Evolutionary conservation across 2,329 filamentous ascomycete species (phyloP).

Genomic region (Diaporthe eres): DNA sequence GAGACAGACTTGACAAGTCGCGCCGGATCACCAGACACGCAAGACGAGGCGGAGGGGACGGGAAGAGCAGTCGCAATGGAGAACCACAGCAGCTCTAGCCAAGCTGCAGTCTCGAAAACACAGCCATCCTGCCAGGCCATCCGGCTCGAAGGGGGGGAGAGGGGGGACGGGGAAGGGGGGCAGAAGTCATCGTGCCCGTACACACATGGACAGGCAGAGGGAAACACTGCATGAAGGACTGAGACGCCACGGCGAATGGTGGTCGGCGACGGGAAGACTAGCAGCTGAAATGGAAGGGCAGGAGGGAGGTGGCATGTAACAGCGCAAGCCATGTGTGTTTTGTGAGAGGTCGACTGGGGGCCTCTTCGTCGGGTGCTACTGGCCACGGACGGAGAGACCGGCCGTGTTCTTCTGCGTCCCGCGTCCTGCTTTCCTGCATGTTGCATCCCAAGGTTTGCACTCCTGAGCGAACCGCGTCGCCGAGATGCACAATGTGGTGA

Average conservation of each 20-base stretch:
- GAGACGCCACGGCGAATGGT: constrained; percentile 39
- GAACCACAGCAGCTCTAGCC: constrained; percentile 20
- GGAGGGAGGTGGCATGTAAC: constrained; percentile 27
- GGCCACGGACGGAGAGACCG: constrained; percentile 16
- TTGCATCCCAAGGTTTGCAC: neutral
- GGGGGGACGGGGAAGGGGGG: neutral
- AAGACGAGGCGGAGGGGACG: constrained; percentile 1
- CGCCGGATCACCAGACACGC: neutral
- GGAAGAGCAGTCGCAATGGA: neutral
- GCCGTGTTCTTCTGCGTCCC: constrained; percentile 1
- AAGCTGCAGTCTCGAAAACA: constrained; percentile 31
- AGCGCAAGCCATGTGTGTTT: constrained; percentile 27
- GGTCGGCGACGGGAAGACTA: constrained; percentile 9
- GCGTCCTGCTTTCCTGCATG: neutral
- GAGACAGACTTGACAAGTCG: constrained; percentile 13
- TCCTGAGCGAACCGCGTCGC: neutral
- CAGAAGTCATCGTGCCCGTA: constrained; percentile 6
- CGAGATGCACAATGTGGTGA: neutral
- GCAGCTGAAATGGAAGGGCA: constrained; percentile 1
- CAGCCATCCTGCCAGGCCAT: constrained; percentile 18
- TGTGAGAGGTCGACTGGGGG: constrained; percentile 20
- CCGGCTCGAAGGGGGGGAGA: neutral
- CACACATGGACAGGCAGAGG: neutral
- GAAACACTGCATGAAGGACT: constrained; percentile 32
- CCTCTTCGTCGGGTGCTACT: neutral